A percentile compares a stretch with the other conserved stretches of the same genome.
Conservation (phyloP, 139 green algal genomes). For the Chlamydomonas urium region DNA sequence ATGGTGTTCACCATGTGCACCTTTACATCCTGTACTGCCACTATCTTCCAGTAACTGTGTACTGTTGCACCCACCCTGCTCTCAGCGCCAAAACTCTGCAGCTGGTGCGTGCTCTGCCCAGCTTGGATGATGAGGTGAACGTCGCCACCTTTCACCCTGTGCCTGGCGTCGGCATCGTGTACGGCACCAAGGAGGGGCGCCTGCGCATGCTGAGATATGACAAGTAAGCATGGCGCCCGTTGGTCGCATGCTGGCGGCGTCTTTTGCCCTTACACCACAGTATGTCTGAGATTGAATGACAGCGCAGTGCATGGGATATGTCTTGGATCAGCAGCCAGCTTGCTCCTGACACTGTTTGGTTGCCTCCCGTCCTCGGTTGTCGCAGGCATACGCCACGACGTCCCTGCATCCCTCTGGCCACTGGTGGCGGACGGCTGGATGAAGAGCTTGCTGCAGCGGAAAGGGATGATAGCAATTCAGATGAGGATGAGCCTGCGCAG, state of each 20-base stretch:
- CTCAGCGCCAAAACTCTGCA: constrained; percentile 59
- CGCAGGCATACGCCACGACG: neutral
- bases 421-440: neutral
- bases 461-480: no score
- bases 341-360: no score
- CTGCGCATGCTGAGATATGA: constrained; percentile 53
- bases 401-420: neutral
- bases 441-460: constrained; percentile 10
- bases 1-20: no score
- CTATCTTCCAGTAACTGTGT: no score
- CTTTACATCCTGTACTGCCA: no score
- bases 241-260: no score
- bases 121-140: constrained; percentile 87
- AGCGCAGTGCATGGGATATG: neutral
- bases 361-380: neutral
- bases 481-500: no score
- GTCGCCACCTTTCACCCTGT: constrained; percentile 78
- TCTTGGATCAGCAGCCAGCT: neutral
- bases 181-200: constrained; percentile 90
- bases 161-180: constrained; percentile 78
- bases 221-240: no score
- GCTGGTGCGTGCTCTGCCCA: constrained; percentile 74
- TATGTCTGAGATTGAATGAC: no score
- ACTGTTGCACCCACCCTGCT: no score
- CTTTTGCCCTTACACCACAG: no score